Evolutionary conservation across 306 rosid genomes (phyloP), one percentile per base, ranked within the genome.

Genomic region (Acmispon strigosus): DNA sequence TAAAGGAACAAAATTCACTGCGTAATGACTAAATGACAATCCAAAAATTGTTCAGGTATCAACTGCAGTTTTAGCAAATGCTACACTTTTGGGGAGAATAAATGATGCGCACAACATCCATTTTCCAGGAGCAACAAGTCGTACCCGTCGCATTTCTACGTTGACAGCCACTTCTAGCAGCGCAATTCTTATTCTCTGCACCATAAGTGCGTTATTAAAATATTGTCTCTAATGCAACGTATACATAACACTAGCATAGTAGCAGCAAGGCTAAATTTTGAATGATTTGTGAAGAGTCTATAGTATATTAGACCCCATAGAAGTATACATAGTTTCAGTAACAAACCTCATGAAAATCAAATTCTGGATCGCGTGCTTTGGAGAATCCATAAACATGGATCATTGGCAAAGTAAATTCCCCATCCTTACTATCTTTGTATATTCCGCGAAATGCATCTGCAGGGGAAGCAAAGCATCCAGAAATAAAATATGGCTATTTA

Each of bases 81-180:
- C 97, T 18, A 94, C 92, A 70, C 81, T 88, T 63, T 80, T 74
- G 1, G 98, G 98, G 70, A 94, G 96, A 72, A 77, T 59, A 76
- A 94, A 94, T 14, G 97, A 90, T 41, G 98, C 97, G 8, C 96
- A 90, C 71, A 90, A 22, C 97, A 94, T 90, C 97, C 97, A 94
- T 84, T 94, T 94, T 74, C 92, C 97, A 5, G 98, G 98, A 7
- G 97, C 97, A 18, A 90, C 98, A 16, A 74, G 87, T 72, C 97
- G 89, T 48, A 90, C 97, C 59, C 90, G 84, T 48, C 79, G 91
- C 98, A 89, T 77, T 10, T 89, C 80, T 24, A 94, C 95, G 39
- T 86, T 82, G 53, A 90, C 97, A 1, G 92, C 96, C 34, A 81
- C 96, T 69, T 90, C 97, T 19, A 84, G 44, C 50, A 94, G 76